Base-by-base conservation (phyloP, 2,329 filamentous ascomycete genomes). In the Fusarium palustre region DNA sequence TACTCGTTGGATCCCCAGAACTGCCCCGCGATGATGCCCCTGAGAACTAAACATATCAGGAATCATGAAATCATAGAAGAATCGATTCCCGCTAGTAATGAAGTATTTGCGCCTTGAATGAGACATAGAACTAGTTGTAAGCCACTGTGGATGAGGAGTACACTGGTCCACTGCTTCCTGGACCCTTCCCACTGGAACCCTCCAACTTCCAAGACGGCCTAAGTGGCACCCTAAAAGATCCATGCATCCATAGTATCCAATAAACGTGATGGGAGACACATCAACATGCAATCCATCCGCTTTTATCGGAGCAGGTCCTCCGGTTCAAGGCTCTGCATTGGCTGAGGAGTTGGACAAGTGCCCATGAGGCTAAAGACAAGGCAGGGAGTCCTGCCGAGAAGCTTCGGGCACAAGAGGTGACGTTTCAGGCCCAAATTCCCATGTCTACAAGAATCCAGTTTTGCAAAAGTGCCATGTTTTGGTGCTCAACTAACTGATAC, bases 381-480 rank as follows among this genome's bases (percentile, higher is more conserved):
- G 30, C 63, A 70, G 59, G 47, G 39, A 20, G 46, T 36, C 36
- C 43, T 63, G 43, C 41, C 47, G 42, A 53, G 52, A 43, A 52
- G 20, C 59, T 41, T 59, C 28, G 63, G 63, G 48, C 58, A 52
- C 58, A 43, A 46, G 52, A 42, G n/a, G 24, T 60, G 67, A 55
- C 55, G 58, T 64, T 60, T 52, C 33, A 46, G 68, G 42, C 55
- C 47, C 42, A 68, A 41, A 68, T 55, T 70, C 64, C 68, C 68
- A 70, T 70, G 55, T 68, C 49, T 39, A 15, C 25, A 24, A 70
- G 31, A 55, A 64, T 59, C 67, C 48, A 57, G 68, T 70, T 70
- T 45, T 68, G 47, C 39, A 52, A 70, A 70, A 70, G 68, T 70
- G 55, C 68, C 68, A 69, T 70, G 64, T 68, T 65, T 70, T 43